Base-by-base conservation (phyloP, 2,329 filamentous ascomycete genomes). In the Nothophaeocryptopus gaeumannii region DNA sequence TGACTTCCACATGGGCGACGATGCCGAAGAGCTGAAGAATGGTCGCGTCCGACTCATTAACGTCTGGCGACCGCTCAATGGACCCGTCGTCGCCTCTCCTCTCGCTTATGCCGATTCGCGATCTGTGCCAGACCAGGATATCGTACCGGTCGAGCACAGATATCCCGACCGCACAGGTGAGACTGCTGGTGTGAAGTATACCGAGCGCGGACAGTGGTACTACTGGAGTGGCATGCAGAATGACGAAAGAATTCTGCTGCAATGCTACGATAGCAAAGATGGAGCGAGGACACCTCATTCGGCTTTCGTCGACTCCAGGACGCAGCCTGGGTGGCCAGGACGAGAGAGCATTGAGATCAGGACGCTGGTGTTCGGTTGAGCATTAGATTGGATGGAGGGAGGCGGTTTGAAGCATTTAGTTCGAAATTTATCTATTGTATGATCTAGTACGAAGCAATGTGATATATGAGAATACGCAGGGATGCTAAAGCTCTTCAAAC, bases 291-390 rank as follows among this genome's bases (percentile, higher is more conserved):
- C 72, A 39, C 83, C 89, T 12, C 88, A 95, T 72, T 83, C 84
- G 12, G 89, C 90, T 0, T 96, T 96, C 70, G 74, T 77, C 31
- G 86, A 96, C 66, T 84, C 86, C 1, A 75, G 85, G 58, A 89
- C 87, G 1, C 78, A 82, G 13, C 83, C 83, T 33, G 88, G 84
- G 4, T 69, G 64, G 63, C 65, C 63, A 57, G 81, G 80, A 0
- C 77, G 91, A 55, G 88, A 95, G 75, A 96, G 89, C 66, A 95
- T 96, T 66, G 91, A 96, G 70, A 87, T 96, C 12, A 79, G 91
- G 60, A 83, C 88, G 15, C 74, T 96, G 67, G 87, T 96, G 0
- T 95, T 96, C 76, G 65, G 65, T 14, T 67, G 39, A 43, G 20
- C 7, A 7, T 26, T 26, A 26, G 20, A n/a, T n/a, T n/a, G n/a